Evolutionary conservation across 352 stramenopile genomes (phyloP).

Genomic region (Globisporangium nagaii): DNA sequence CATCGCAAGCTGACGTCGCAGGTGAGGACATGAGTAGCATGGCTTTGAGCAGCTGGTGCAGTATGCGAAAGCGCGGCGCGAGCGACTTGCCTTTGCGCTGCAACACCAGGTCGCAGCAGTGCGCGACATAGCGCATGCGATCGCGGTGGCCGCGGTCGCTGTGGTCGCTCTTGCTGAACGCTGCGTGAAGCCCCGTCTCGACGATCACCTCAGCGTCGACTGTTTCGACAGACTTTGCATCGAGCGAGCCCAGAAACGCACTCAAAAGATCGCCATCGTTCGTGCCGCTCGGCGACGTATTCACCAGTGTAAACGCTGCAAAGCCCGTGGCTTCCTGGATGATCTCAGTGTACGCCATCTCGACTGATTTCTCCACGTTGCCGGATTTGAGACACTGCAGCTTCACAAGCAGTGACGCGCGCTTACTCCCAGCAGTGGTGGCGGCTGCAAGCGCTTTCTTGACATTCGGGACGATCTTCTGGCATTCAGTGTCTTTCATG

Average conservation of each 20-base stretch:
- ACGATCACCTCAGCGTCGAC: constrained; percentile 59
- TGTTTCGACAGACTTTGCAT: constrained; percentile 14
- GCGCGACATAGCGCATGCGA: constrained; percentile 24
- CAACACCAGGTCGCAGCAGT: constrained; percentile 42
- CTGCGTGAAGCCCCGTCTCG: constrained; percentile 50
- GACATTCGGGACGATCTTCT: constrained; percentile 61
- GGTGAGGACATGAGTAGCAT: constrained; percentile 30
- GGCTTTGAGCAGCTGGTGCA: constrained; percentile 53
- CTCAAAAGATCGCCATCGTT: background rate
- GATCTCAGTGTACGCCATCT: constrained; percentile 50
- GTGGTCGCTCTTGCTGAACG: constrained; percentile 15
- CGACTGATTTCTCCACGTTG: constrained; percentile 25
- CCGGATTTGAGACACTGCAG: constrained; percentile 62
- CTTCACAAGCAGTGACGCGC: constrained; percentile 43
- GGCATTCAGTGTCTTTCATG: constrained; percentile 71
- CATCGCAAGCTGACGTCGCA: background rate
- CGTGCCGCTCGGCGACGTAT: constrained; percentile 20
- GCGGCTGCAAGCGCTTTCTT: constrained; percentile 29
- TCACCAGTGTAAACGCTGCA: constrained; percentile 24
- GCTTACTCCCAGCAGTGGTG: constrained; percentile 23
- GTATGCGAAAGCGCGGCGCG: constrained; percentile 30
- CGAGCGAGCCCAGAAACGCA: constrained; percentile 24
- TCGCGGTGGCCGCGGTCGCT: constrained; percentile 3
- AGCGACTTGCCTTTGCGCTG: constrained; percentile 52
- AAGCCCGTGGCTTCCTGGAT: constrained; percentile 58